A percentile compares a stretch with the other conserved stretches of the same genome.
Evolutionary conservation across 805 yeast species (phyloP).

Genomic region (Metschnikowia aberdeeniae): DNA sequence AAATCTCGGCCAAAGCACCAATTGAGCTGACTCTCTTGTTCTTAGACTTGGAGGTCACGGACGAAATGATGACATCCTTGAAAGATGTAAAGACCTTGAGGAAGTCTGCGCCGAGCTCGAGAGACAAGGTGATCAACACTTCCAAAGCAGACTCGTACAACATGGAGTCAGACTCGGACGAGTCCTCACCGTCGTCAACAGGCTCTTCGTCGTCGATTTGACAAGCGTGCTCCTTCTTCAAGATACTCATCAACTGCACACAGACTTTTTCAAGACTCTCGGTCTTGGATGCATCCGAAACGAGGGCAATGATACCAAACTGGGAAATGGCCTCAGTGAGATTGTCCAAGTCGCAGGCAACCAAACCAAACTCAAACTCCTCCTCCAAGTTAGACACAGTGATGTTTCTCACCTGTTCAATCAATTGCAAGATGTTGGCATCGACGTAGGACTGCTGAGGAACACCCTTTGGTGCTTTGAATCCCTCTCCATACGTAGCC

Average conservation of each 20-base stretch:
- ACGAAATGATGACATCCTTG: slow-evolving; percentile 57
- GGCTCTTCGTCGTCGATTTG: slow-evolving; percentile 72
- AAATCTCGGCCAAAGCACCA: slow-evolving; percentile 89
- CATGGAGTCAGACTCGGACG: slow-evolving; percentile 53
- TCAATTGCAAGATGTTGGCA: slow-evolving; percentile 52
- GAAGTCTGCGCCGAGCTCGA: slow-evolving; percentile 77
- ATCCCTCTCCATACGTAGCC: slow-evolving; percentile 45
- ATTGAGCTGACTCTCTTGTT: slow-evolving; percentile 78
- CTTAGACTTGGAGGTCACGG: slow-evolving; percentile 56
- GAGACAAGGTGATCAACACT: slow-evolving; percentile 71
- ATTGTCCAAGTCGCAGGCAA: slow-evolving; percentile 71
- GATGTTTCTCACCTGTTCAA: slow-evolving; percentile 61
- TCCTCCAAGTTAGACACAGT: slow-evolving; percentile 62
- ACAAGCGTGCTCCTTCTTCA: slow-evolving; percentile 80
- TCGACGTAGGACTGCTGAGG: slow-evolving; percentile 60
- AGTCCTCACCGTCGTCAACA: slow-evolving; percentile 49
- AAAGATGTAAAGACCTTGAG: slow-evolving; percentile 65
- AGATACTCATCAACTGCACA: slow-evolving; percentile 62
- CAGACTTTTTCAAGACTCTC: slow-evolving; percentile 61
- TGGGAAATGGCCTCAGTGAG: slow-evolving; percentile 62
- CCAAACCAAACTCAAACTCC: slow-evolving; percentile 83
- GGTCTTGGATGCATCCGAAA: slow-evolving; percentile 54
- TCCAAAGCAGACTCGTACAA: slow-evolving; percentile 83
- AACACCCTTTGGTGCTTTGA: slow-evolving; percentile 58
- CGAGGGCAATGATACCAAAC: slow-evolving; percentile 70